Evolutionary conservation across 2,329 filamentous ascomycete species (phyloP).

Genomic region (Eutypella sp.): DNA sequence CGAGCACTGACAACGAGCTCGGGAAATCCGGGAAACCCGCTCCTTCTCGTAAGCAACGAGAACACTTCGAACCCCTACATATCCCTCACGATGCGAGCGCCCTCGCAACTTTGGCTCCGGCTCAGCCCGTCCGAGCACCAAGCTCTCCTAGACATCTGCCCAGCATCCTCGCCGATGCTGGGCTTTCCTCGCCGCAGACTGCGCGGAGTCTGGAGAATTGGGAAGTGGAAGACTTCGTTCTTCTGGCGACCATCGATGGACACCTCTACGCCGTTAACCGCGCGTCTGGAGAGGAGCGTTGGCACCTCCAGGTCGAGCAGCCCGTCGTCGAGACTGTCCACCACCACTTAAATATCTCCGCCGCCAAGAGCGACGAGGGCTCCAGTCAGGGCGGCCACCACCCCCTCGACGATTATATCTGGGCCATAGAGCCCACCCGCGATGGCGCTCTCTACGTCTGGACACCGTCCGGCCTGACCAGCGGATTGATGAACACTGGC

Average conservation of each 20-base stretch:
- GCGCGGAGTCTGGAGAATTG: constrained; percentile 98
- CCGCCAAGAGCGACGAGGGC: constrained; percentile 31
- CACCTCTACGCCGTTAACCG: constrained; percentile 88
- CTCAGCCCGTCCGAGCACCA: constrained; percentile 91
- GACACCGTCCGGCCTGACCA: constrained; percentile 57
- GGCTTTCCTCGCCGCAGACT: constrained; percentile 76
- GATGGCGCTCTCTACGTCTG: constrained; percentile 87
- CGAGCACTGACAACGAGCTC: constrained; percentile 11
- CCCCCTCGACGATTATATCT: constrained; percentile 79
- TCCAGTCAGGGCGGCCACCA: constrained; percentile 49
- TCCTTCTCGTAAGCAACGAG: constrained; percentile 7
- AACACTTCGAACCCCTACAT: constrained; percentile 17
- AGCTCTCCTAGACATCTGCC: constrained; percentile 61
- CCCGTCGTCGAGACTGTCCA: constrained; percentile 91
- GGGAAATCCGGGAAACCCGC: constrained; percentile 16
- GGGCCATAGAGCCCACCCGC: constrained; percentile 89
- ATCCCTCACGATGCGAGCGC: constrained; percentile 75
- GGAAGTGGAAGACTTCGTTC: constrained; percentile 99
- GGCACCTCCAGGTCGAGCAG: constrained; percentile 78
- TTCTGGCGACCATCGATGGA: constrained; percentile 99
- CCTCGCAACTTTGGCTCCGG: constrained; percentile 97
- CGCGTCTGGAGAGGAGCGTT: constrained; percentile 76
- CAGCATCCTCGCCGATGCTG: constrained; percentile 50
- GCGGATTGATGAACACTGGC: constrained; percentile 60
- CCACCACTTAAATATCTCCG: constrained; percentile 63